Conservation (phyloP, 768 basidiomycete species). For the Candolleomyces efflorescens region DNA sequence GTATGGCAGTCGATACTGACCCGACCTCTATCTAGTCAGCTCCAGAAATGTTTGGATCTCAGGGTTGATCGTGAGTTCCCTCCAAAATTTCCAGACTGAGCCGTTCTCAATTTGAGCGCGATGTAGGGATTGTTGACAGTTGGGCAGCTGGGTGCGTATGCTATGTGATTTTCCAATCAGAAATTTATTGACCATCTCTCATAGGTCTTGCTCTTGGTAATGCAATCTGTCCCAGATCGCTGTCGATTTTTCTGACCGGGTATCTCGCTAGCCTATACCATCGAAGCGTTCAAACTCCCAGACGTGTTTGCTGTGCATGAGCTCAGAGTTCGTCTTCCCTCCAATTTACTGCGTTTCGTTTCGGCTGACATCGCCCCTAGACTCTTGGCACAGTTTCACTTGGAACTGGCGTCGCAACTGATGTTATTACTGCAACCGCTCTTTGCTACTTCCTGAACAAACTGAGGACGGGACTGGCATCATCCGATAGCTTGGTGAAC, state of each 20-base stretch:
- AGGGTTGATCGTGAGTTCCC: slow-evolving; percentile 44
- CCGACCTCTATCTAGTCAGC: slow-evolving; percentile 42
- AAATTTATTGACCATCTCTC: neutral
- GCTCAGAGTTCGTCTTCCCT: slow-evolving; percentile 38
- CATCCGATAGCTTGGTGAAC: slow-evolving; percentile 59
- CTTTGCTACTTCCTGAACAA: slow-evolving; percentile 57
- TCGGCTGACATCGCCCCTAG: slow-evolving; percentile 22
- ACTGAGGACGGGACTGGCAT: slow-evolving; percentile 49
- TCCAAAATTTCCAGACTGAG: neutral
- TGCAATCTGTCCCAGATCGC: neutral
- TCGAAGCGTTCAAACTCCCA: slow-evolving; percentile 41
- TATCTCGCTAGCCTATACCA: slow-evolving; percentile 34
- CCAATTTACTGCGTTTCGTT: neutral
- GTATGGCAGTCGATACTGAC: neutral
- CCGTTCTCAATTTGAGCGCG: neutral
- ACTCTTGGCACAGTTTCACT: slow-evolving; percentile 49
- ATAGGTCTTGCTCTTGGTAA: slow-evolving; percentile 38
- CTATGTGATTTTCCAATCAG: neutral
- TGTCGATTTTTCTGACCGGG: neutral
- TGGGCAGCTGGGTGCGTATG: slow-evolving; percentile 43
- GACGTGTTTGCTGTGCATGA: slow-evolving; percentile 36
- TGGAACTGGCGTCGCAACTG: slow-evolving; percentile 49
- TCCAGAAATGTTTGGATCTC: slow-evolving; percentile 50
- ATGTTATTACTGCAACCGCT: slow-evolving; percentile 52
- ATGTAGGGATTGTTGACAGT: slow-evolving; percentile 31